Base-by-base conservation (phyloP, 768 basidiomycete genomes). In the Pholiota microspora region DNA sequence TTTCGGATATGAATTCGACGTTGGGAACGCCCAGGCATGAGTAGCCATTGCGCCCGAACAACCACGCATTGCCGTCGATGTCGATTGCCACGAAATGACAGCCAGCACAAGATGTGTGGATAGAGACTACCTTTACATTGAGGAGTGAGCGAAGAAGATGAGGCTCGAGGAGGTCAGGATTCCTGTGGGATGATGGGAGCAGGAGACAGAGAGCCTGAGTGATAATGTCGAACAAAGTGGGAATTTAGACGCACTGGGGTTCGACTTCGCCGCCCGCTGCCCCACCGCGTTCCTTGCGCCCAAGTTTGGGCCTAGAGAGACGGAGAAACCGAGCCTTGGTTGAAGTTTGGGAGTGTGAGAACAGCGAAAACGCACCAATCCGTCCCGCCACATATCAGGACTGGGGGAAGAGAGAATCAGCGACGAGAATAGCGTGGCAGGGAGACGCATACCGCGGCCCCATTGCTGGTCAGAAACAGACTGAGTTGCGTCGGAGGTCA, bases 71-170 rank as follows among this genome's bases (percentile, higher is more conserved):
- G 6, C 93, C 94, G 49, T 86, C 79, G 21, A 79, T 61, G 72
- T 91, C 89, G 58, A 94, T 68, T 12, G 77, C 84, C 36, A 94
- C 82, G 61, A 82, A 86, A 66, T 94, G 90, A 64, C 89, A 92
- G 6, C 83, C 83, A 8, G 74, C 79, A 61, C 89, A 90, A 1
- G 89, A 88, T 8, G 89, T 79, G 68, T 94, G 86, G 49, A 94
- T 71, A 7, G 88, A 89, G 18, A 75, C 71, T 8, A 80, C 77
- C 65, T 86, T 83, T 71, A 95, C 78, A 67, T 95, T 94, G 67
- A 83, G 79, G 28, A 98, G 76, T 0, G 93, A 91, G 54, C 96
- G 89, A 15, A 98, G 80, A 63, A 96, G 92, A 70, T 94, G 83
- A 0, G 94, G 94, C 69, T 90, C 84, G 50, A 87, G 79, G 3